Conservation (phyloP, 768 basidiomycete species). For the Leccinum imitatum region DNA sequence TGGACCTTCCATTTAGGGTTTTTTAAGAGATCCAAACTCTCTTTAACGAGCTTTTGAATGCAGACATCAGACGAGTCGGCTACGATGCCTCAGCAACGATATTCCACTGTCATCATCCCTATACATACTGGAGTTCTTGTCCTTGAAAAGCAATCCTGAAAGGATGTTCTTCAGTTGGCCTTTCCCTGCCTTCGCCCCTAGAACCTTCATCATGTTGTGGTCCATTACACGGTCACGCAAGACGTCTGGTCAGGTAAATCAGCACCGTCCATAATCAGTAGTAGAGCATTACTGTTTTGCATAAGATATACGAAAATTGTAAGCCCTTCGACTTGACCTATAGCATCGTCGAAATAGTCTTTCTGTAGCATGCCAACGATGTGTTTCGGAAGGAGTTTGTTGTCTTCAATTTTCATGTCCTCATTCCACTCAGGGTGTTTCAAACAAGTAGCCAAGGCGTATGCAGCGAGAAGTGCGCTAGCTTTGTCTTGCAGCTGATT, state of each 20-base stretch:
- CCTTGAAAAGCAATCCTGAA: constrained; percentile 23
- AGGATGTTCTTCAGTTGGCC: constrained; percentile 16
- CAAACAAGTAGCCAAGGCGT: neutral
- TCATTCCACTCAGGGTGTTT: constrained; percentile 4
- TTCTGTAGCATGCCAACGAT: constrained; percentile 24
- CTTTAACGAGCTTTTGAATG: constrained; percentile 9
- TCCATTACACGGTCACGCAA: constrained; percentile 13
- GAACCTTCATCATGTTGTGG: constrained; percentile 17
- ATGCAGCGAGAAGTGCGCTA: neutral
- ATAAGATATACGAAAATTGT: constrained; percentile 23
- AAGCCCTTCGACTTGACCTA: constrained; percentile 23
- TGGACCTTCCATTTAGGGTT: constrained; percentile 15
- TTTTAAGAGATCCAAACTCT: constrained; percentile 8
- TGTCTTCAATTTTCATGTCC: constrained; percentile 13
- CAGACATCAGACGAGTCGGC: neutral
- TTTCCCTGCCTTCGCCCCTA: constrained; percentile 14
- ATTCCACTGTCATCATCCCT: neutral
- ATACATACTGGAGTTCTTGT: constrained; percentile 9
- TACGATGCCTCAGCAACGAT: neutral
- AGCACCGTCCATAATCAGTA: neutral
- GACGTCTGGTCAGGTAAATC: constrained; percentile 8
- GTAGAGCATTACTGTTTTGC: constrained; percentile 14
- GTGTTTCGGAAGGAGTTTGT: constrained; percentile 1
- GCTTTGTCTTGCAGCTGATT: no score
- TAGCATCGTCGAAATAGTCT: constrained; percentile 27